Evolutionary conservation across 208 protist species (phyloP).

Genomic region (Tritrichomonas foetus): DNA sequence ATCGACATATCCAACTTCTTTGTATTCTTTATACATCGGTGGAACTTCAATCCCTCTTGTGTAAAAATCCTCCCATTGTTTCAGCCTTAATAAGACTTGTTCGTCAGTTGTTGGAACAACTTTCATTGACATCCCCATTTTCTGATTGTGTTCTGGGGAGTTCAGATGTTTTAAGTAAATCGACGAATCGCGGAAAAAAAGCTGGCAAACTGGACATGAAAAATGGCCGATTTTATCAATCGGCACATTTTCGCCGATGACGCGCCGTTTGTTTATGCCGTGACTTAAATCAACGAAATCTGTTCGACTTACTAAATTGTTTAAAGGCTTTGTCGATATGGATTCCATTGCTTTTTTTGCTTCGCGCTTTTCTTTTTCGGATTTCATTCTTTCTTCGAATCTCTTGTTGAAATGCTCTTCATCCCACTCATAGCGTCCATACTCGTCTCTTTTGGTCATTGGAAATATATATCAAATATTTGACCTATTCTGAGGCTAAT

Average conservation of each 20-base stretch:
- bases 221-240: not conserved
- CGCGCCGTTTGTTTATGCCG: not conserved
- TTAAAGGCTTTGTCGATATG: not conserved
- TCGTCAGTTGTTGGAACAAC: not conserved
- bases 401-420: not conserved
- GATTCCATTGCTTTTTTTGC: not conserved
- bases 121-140: slow-evolving; percentile 29
- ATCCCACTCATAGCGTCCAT: not conserved
- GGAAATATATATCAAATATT: too few species aligned
- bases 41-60: not conserved
- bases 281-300: not conserved
- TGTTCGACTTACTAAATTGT: not conserved
- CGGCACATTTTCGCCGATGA: not conserved
- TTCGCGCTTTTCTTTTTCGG: not conserved
- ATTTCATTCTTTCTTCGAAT: not conserved
- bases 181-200: not conserved
- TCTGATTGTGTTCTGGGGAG: slow-evolving; percentile 15
- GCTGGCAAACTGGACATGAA: not conserved
- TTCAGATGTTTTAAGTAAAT: not conserved
- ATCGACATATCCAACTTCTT: not conserved
- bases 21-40: not conserved
- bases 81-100: not conserved
- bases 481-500: too few species aligned
- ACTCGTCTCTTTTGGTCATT: not conserved
- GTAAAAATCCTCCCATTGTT: slow-evolving; percentile 43